phyloP scores from a whole-genome alignment of 208 protist genomes.

The Trypanosoma boissoni region DNA sequence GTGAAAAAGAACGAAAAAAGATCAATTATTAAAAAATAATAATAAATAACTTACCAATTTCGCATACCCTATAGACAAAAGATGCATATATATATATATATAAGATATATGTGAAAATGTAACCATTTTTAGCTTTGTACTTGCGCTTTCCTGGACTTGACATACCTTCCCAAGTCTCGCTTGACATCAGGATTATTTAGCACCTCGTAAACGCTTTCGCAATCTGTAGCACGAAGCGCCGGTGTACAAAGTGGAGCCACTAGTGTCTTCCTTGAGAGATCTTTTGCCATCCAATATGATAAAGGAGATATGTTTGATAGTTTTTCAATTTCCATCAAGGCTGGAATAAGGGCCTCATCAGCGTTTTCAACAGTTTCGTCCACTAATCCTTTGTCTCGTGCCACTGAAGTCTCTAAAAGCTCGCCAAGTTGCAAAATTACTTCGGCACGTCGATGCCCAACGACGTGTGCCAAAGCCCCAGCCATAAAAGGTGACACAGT shows the following conservation, averaged over 20 bases:
- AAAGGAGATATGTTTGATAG: conserved; percentile 41
- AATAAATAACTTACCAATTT: conserved; percentile 5
- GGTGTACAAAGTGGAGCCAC: conserved; percentile 51
- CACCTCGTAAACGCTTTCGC: conserved; percentile 52
- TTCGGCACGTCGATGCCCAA: conserved; percentile 65
- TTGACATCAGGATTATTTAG: conserved; percentile 45
- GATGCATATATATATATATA: neutral
- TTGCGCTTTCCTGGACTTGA: too few species aligned
- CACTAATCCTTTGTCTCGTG: conserved; percentile 51
- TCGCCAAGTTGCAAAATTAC: conserved; percentile 41
- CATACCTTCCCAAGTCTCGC: conserved; percentile 18
- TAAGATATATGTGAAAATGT: too few species aligned
- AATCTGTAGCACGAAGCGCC: conserved; percentile 52
- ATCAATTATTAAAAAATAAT: neutral
- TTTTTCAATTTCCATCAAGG: conserved; percentile 57
- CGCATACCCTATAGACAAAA: too few species aligned
- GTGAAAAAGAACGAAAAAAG: conserved; percentile 20
- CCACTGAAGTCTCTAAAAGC: conserved; percentile 49
- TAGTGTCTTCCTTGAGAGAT: conserved; percentile 36
- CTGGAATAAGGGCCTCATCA: conserved; percentile 55
- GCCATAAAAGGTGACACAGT: conserved; percentile 67
- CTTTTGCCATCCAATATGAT: conserved; percentile 71
- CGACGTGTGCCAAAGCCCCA: conserved; percentile 46
- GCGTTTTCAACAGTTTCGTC: conserved; percentile 59
- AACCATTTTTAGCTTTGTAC: too few species aligned